Evolutionary conservation across 2,329 filamentous ascomycete species (phyloP).

Genomic region (Apiospora kogelbergensis): DNA sequence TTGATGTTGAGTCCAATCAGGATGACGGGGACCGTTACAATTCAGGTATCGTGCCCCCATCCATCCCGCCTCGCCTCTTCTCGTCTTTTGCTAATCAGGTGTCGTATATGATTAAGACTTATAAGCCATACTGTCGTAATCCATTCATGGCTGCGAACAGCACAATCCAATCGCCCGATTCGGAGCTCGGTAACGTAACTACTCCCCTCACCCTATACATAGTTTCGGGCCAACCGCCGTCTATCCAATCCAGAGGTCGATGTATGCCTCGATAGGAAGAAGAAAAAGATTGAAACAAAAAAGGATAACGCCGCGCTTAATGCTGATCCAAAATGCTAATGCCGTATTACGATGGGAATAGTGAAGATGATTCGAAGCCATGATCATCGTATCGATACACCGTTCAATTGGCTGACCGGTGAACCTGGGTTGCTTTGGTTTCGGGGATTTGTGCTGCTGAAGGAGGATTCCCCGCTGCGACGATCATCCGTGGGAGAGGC

Average conservation of each 20-base stretch:
- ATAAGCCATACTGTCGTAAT: conserved; percentile 2
- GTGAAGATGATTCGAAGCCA: neutral
- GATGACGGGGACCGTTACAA: neutral
- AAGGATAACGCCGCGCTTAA: conserved; percentile 9
- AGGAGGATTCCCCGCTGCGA: neutral
- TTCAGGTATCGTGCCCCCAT: neutral
- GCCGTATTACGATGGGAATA: conserved; percentile 4
- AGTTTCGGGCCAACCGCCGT: neutral
- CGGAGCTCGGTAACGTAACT: neutral
- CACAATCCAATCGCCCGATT: neutral
- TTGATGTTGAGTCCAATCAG: neutral
- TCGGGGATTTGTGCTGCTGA: neutral
- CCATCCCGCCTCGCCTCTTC: neutral
- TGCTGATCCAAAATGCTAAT: conserved; percentile 11
- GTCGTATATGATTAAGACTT: conserved; percentile 5
- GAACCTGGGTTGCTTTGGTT: neutral
- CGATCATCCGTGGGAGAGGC: neutral
- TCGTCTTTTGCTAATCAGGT: neutral
- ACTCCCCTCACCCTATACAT: neutral
- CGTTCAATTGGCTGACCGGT: neutral
- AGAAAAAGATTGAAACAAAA: neutral
- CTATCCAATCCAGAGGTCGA: neutral
- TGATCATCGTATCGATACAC: neutral
- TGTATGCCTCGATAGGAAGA: neutral
- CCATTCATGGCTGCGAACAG: neutral